Conservation (phyloP, 257 asterid species). For the Linaria vulgaris region DNA sequence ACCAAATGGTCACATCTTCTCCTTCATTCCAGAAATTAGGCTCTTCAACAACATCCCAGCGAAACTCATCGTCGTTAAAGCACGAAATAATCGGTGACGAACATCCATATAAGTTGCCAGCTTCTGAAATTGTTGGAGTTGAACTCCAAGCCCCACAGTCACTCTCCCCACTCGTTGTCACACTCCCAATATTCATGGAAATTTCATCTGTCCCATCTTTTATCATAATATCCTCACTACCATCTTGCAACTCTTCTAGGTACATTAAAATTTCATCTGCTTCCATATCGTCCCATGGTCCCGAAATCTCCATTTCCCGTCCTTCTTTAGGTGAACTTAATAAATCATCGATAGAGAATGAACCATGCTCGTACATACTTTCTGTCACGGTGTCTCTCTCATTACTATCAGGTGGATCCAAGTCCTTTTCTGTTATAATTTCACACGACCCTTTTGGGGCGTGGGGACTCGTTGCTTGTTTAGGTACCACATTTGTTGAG, state of each 20-base stretch:
- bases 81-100: slow-evolving; percentile 38
- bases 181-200: slow-evolving; percentile 10
- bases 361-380: neutral
- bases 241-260: slow-evolving; percentile 18
- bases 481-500: neutral
- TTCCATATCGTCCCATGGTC: slow-evolving; percentile 26
- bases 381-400: too few species aligned
- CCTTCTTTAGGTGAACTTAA: slow-evolving; percentile 14
- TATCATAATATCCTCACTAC: slow-evolving; percentile 18
- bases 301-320: slow-evolving; percentile 17
- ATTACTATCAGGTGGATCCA: too few species aligned
- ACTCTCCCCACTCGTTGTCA: neutral
- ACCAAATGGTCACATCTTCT: slow-evolving; percentile 34
- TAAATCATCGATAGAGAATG: neutral
- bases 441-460: neutral
- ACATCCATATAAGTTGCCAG: slow-evolving; percentile 21
- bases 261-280: slow-evolving; percentile 29
- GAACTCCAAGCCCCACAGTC: slow-evolving; percentile 15
- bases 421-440: too few species aligned
- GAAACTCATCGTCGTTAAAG: slow-evolving; percentile 26
- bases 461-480: neutral
- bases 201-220: slow-evolving; percentile 9
- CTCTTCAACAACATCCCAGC: slow-evolving; percentile 25
- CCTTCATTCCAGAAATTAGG: slow-evolving; percentile 34
- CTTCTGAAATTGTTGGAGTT: slow-evolving; percentile 9